phyloP scores from a whole-genome alignment of 2,329 filamentous ascomycete genomes.

The Colletotrichum sp. region DNA sequence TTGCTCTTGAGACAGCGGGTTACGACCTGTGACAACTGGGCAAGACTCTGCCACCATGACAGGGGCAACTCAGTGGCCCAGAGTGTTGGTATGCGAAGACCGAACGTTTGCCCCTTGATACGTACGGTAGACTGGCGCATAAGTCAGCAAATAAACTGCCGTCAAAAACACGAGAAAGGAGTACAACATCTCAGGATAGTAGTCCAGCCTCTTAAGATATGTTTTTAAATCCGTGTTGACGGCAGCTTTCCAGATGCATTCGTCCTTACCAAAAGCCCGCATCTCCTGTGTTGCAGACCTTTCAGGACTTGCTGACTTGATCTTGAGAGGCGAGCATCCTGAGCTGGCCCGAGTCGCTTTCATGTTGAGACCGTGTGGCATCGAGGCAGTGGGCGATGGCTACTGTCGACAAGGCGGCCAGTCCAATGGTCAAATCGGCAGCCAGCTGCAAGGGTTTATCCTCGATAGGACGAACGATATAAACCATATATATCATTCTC shows the following conservation, averaged over 20 bases:
- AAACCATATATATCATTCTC: fast-evolving
- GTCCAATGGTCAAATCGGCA: not conserved
- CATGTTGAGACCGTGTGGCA: no score
- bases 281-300: not conserved
- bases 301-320: not conserved
- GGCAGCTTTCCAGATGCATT: no score
- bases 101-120: no score
- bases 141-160: no score
- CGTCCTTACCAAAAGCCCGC: not conserved
- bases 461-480: not conserved
- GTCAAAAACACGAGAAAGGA: no score
- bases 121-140: no score
- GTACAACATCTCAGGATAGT: no score
- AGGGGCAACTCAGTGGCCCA: not conserved
- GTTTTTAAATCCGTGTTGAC: no score
- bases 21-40: no score
- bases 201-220: no score
- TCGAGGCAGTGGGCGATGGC: not conserved
- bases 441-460: not conserved
- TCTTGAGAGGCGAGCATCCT: not conserved
- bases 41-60: not conserved
- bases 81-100: not conserved
- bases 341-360: not conserved
- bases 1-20: not conserved
- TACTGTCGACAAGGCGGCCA: not conserved